Base-by-base conservation (phyloP, 345 rosid species). In the Acer campestre region DNA sequence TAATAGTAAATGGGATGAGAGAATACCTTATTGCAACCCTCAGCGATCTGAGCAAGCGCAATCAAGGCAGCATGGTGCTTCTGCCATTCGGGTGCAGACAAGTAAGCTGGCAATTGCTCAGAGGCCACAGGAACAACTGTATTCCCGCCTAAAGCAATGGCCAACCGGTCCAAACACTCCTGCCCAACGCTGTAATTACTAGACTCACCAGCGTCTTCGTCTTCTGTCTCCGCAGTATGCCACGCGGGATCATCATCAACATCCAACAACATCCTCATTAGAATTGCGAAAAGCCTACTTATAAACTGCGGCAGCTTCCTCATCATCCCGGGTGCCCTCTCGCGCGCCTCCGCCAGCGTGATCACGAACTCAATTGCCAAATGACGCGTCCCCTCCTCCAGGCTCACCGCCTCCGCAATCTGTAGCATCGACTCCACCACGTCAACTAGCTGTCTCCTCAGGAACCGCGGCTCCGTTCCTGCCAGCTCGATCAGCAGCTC, bases 291-390 rank as follows among this genome's bases (percentile, higher is more conserved):
- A 75, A 97, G 79, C 82, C 98, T 84, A 75, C 89, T 92, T 3
- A 97, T 90, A 73, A 97, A 97, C 88, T 97, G 99, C 0, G 99
- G 99, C 56, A 97, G 83, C 82, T 94, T 97, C 89, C 99, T 93
- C 89, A 97, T 92, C 99, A 97, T 97, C 77, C 99, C 99, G 0
- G 99, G 99, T 4, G 99, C 99, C 72, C 98, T 91, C 81, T 97
- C 99, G 73, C 99, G 88, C 4, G 99, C 98, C 86, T 97, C 99
- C 0, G 99, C 98, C 8, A 97, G 79, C 1, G 99, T 97, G 0
- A 97, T 89, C 71, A 97, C 95, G 80, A 97, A 97, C 90, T 97
- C 99, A 65, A 97, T 84, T 0, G 99, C 99, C 78, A 97, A 80
- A 38, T 97, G 98, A 7, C 99, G 74, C 0, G 98, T 97, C 40